Percentiles rank a stretch among this genome's conserved stretches.
Conservation (phyloP, 768 basidiomycete species). For the Lactarius trivialis region DNA sequence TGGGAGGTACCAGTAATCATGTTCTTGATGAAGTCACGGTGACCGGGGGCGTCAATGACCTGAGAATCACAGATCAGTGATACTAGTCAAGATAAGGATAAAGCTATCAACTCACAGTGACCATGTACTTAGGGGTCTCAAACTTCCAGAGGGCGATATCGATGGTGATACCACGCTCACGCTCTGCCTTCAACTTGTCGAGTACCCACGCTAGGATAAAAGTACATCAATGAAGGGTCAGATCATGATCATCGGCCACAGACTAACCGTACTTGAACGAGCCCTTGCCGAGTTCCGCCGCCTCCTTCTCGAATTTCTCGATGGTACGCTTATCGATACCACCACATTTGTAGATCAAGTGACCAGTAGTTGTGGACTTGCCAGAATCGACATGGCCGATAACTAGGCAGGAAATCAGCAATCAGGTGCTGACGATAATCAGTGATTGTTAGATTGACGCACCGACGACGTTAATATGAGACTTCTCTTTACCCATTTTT, state of each 20-base stretch:
- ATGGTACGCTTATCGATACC: conserved; percentile 99
- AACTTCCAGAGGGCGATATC: conserved; percentile 99
- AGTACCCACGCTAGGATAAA: conserved; percentile 86
- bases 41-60: conserved; percentile 99
- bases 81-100: conserved; percentile 12
- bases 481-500: conserved; percentile 95
- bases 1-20: conserved; percentile 99
- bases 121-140: conserved; percentile 96
- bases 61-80: conserved; percentile 27
- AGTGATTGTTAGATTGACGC: conserved; percentile 32
- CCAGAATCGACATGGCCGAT: conserved; percentile 99
- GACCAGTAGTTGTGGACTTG: conserved; percentile 99
- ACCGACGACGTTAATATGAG: conserved; percentile 98
- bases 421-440: conserved; percentile 23
- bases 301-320: conserved; percentile 99
- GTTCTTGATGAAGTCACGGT: conserved; percentile 99
- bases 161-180: conserved; percentile 99
- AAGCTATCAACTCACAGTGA: conserved; percentile 58
- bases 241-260: conserved; percentile 6
- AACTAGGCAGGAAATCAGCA: conserved; percentile 45
- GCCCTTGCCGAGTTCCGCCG: conserved; percentile 99
- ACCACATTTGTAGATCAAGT: conserved; percentile 99
- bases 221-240: conserved; percentile 24
- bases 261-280: conserved; percentile 92
- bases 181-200: conserved; percentile 99